Evolutionary conservation across 2,329 filamentous ascomycete genomes (phyloP), one percentile per base, ranked within the genome.

Genomic region (Fusarium robinianum): DNA sequence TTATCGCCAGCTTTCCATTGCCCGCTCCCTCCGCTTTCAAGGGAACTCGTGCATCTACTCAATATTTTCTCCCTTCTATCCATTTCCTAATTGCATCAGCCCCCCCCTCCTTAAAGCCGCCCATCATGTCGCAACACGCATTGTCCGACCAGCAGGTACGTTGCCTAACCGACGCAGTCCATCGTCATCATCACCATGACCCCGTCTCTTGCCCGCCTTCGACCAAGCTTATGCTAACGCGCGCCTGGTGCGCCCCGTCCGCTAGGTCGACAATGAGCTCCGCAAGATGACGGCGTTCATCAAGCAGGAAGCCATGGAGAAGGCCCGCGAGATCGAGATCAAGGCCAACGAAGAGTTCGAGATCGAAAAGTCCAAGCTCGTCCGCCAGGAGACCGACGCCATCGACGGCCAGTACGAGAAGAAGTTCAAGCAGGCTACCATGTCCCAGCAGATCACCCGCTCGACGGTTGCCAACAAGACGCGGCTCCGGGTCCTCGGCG

Each of bases 211-310:
- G 23, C 17, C 29, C 35, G 21, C 29, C 39, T 22, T 10, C 29
- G 29, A 18, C 27, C 27, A 40, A 18, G 24, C 38, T n/a, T n/a
- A n/a, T 40, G 49, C 53, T 59, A 50, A 59, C 50, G 21, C 34
- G 24, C 41, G 34, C 39, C 32, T 41, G 23, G 39, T 16, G 30
- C 17, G 19, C 15, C 30, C 18, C 70, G 9, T 32, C 30, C n/a
- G n/a, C n/a, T 16, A 97, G 90, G 94, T 99, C 80, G 85, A 88
- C 75, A 85, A 89, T 75, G 94, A 99, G 84, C 88, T 99, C 74
- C 91, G 89, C 80, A 99, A 99, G 83, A 99, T 99, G 94, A 97
- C 94, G 49, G 92, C 91, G 68, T 99, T 99, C 83, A 99, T 99
- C 84, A 89, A 90, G 72, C 94, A 97, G 76, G 94, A 99, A 77